These are phyloP conservation scores for Wickerhamiella australiensis DNA, from an alignment of 805 yeast genomes.

Conservation along the genomic window DNA sequence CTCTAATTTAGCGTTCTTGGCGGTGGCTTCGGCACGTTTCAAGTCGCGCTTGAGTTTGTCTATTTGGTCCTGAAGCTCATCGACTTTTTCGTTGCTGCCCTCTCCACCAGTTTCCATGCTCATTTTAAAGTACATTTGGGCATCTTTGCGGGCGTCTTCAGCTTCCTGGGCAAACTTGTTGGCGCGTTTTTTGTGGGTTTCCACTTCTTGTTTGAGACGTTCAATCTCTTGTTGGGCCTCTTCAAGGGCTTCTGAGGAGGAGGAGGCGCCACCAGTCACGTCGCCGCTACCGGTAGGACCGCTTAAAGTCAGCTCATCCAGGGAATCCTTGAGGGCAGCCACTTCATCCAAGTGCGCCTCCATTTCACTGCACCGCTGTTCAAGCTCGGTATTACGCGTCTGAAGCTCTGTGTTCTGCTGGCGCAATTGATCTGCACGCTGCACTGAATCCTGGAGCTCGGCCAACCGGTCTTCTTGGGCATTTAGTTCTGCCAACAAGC, in stretches of 20 bases:
- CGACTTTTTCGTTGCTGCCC: neutral
- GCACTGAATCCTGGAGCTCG: conserved; percentile 18
- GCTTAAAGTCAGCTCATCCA: neutral
- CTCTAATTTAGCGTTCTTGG: neutral
- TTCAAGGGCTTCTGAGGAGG: neutral
- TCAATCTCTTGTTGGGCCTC: conserved; percentile 2
- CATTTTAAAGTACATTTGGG: conserved; percentile 12
- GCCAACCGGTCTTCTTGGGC: conserved; percentile 20
- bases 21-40: neutral
- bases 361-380: neutral
- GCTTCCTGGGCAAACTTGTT: conserved; percentile 5
- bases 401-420: conserved; percentile 12
- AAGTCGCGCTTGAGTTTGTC: neutral
- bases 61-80: conserved; percentile 2
- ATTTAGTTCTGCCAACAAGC: conserved; percentile 17
- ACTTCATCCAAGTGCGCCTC: conserved; percentile 3
- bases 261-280: neutral
- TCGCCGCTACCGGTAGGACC: neutral
- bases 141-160: conserved; percentile 6
- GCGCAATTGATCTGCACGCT: conserved; percentile 24
- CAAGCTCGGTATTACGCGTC: neutral
- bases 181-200: conserved; percentile 1
- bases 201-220: neutral
- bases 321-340: conserved; percentile 8
- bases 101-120: neutral